These are phyloP conservation scores for Metschnikowia koreensis DNA, from an alignment of 805 yeast species.

Conservation along the genomic window DNA sequence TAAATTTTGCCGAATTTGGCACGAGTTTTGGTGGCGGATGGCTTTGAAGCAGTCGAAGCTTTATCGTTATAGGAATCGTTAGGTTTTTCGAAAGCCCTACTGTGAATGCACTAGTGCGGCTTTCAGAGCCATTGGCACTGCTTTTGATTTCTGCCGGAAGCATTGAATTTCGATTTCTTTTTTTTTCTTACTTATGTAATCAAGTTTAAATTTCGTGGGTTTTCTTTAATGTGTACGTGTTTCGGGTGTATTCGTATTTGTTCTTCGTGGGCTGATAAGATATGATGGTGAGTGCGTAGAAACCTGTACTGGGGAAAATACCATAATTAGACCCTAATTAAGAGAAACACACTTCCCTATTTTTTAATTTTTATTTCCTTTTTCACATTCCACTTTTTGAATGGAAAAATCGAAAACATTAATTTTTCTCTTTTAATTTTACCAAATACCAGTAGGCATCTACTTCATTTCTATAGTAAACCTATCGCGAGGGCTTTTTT, in stretches of 20 bases:
- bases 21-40: slow-evolving; percentile 12
- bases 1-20: slow-evolving; percentile 31
- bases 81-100: slow-evolving; percentile 43
- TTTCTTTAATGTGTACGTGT: not conserved
- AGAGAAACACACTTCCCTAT: too few species aligned
- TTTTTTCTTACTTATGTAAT: not conserved
- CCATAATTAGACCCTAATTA: not conserved
- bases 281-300: not conserved
- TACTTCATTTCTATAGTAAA: too few species aligned
- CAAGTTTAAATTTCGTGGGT: not conserved
- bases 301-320: not conserved
- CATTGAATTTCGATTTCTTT: not conserved
- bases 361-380: too few species aligned
- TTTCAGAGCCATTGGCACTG: slow-evolving; percentile 1
- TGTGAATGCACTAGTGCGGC: slow-evolving; percentile 27
- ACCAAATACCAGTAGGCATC: too few species aligned
- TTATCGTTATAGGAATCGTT: slow-evolving; percentile 30
- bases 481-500: too few species aligned
- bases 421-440: too few species aligned
- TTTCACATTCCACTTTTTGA: too few species aligned
- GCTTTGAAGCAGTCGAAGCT: slow-evolving; percentile 31
- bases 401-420: too few species aligned
- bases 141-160: not conserved
- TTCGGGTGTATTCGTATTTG: not conserved
- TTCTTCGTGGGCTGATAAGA: not conserved